Percentiles rank a stretch among this genome's conserved stretches.
Evolutionary conservation across 495 filamentous ascomycete species (phyloP).

Genomic region (Oidiodendron maius): DNA sequence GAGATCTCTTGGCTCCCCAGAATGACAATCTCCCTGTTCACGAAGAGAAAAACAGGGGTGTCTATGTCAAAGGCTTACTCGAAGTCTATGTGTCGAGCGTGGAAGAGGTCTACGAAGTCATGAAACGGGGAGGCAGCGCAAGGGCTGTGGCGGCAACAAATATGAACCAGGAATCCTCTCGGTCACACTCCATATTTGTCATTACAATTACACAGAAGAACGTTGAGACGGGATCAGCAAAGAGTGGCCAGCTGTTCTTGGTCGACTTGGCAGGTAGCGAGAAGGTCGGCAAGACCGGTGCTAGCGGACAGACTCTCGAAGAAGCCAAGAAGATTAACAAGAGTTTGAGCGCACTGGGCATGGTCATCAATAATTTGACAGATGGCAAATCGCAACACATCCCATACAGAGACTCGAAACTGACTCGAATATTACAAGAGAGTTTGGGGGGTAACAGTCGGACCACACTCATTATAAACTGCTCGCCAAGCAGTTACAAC

Average conservation of each 20-base stretch:
- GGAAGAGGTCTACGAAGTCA: constrained; percentile 93
- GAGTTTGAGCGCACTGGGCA: constrained; percentile 93
- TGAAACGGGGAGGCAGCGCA: constrained; percentile 84
- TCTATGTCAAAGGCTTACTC: constrained; percentile 93
- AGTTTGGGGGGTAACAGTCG: constrained; percentile 94
- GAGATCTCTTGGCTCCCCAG: constrained; percentile 82
- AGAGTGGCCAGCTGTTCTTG: constrained; percentile 93
- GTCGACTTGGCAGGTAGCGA: constrained; percentile 97
- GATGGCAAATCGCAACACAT: constrained; percentile 98
- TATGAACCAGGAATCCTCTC: constrained; percentile 99
- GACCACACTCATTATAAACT: constrained; percentile 97
- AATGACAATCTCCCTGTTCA: constrained; percentile 97
- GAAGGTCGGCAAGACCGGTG: constrained; percentile 97
- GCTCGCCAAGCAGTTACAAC: constrained; percentile 97
- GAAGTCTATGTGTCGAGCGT: constrained; percentile 96
- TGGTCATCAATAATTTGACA: constrained; percentile 97
- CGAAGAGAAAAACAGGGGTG: constrained; percentile 92
- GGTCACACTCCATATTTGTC: constrained; percentile 97
- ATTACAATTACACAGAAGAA: constrained; percentile 98
- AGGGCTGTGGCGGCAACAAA: constrained; percentile 97
- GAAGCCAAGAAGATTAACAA: constrained; percentile 99
- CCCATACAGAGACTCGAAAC: constrained; percentile 96
- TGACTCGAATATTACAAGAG: constrained; percentile 95
- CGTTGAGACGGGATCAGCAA: constrained; percentile 90
- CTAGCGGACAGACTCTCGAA: constrained; percentile 94